These are phyloP conservation scores for Boletus sp. DNA, from an alignment of 768 basidiomycete species.

Conservation along the genomic window DNA sequence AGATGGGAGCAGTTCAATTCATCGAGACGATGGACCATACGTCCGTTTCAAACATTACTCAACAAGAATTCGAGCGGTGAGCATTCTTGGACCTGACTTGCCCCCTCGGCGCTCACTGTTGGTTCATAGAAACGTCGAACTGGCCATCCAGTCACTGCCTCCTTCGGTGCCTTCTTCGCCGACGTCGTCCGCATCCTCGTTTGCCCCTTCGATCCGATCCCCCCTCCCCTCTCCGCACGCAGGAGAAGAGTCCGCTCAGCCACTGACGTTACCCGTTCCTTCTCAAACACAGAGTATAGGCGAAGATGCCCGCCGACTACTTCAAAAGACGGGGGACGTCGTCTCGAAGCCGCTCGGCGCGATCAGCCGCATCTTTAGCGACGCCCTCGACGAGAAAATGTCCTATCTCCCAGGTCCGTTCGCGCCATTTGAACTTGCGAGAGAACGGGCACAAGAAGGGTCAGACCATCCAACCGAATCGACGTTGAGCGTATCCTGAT, in stretches of 20 bases:
- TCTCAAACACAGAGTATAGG: slow-evolving; percentile 32
- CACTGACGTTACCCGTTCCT: slow-evolving; percentile 61
- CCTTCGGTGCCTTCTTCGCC: slow-evolving; percentile 30
- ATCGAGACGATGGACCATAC: slow-evolving; percentile 99
- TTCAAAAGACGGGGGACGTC: slow-evolving; percentile 88
- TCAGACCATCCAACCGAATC: slow-evolving; percentile 31
- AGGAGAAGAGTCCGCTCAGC: slow-evolving; percentile 89
- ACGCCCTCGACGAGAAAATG: slow-evolving; percentile 73
- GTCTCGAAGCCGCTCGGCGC: slow-evolving; percentile 91
- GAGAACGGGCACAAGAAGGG: slow-evolving; percentile 45
- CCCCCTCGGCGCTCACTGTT: slow-evolving; percentile 5
- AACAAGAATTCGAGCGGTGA: slow-evolving; percentile 88
- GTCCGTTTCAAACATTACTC: slow-evolving; percentile 88
- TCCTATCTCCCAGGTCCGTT: slow-evolving; percentile 68
- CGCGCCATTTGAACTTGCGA: slow-evolving; percentile 62
- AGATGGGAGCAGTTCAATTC: slow-evolving; percentile 97
- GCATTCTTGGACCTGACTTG: slow-evolving; percentile 9
- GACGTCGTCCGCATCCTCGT: slow-evolving; percentile 36
- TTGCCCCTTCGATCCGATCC: slow-evolving; percentile 36
- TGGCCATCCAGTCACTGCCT: slow-evolving; percentile 51
- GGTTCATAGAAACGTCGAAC: slow-evolving; percentile 52
- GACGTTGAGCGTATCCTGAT: slow-evolving; percentile 38
- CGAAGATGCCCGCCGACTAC: slow-evolving; percentile 76
- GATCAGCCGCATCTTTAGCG: slow-evolving; percentile 83
- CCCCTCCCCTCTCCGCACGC: slow-evolving; percentile 48